Evolutionary conservation across 2,329 filamentous ascomycete genomes (phyloP), one percentile per base, ranked within the genome.

Genomic region (Talaromyces sp.): DNA sequence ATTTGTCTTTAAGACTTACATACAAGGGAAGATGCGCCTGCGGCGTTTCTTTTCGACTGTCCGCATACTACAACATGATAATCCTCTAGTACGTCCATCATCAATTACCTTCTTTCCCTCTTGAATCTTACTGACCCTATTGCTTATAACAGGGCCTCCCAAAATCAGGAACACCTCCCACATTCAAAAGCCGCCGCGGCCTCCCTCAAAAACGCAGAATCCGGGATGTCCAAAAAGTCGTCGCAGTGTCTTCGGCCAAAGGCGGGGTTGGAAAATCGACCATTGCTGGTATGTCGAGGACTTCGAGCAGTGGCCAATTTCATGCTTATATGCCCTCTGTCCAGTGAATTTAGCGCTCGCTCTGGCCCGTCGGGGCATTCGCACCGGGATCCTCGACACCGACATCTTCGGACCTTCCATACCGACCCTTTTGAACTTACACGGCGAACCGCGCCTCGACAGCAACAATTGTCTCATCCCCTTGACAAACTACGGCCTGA

Each of bases 211-310:
- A 90, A 72, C 87, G 92, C 69, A 88, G 87, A 70, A 96, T 99
- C 70, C 85, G 86, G 31, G 88, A 93, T 75, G 94, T 99, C 27
- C 86, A 88, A 69, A 97, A 96, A 75, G 88, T 97, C n/a, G 87
- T 99, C 66, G 93, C 93, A n/a, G 92, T 99, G 14, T 97, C 93
- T 3, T 98, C 93, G 1, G 95, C 95, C 14, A 99, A 99, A 75
- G 95, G 95, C 2, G 95, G 95, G n/a, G 95, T 99, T 0, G 95
- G 95, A 1, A 99, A 99, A 76, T 97, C 92, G 70, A 99, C 95
- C 8, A 88, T 98, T 52, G 89, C 94, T 66, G 90, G 91, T 91
- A 72, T 61, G 78, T 76, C 22, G 41, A 11, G 22, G 14, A 31
- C 14, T 16, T 41, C 24, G 13, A 24, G 27, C n/a, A 10, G 19